Evolutionary conservation across 2,329 filamentous ascomycete genomes (phyloP).

Genomic region (Apiospora arundinis): DNA sequence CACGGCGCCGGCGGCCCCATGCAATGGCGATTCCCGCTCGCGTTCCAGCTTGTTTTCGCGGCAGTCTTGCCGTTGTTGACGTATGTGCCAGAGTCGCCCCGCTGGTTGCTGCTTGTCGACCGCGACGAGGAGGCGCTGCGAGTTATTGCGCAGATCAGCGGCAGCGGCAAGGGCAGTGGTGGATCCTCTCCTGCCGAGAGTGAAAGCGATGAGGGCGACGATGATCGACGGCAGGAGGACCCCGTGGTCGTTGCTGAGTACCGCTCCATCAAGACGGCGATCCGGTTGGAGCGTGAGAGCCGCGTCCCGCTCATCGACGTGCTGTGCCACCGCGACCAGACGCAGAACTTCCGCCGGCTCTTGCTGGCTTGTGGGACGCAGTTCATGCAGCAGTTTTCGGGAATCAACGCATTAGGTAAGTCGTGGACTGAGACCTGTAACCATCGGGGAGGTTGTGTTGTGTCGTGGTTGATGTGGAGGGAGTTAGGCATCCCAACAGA

Average conservation of each 20-base stretch:
- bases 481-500: not conserved
- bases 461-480: too few species aligned
- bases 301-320: conserved; percentile 42
- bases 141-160: conserved; percentile 63
- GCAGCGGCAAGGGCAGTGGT: conserved; percentile 32
- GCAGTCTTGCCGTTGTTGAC: conserved; percentile 40
- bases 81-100: conserved; percentile 41
- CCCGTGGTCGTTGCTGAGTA: conserved; percentile 41
- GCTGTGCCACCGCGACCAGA: conserved; percentile 44
- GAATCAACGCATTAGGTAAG: conserved; percentile 45
- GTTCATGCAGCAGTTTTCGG: conserved; percentile 56
- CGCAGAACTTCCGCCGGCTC: conserved; percentile 45
- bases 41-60: conserved; percentile 47
- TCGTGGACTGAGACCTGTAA: not conserved
- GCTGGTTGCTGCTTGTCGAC: conserved; percentile 58
- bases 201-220: conserved; percentile 25
- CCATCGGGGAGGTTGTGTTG: not conserved
- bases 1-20: conserved; percentile 33
- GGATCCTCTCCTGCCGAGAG: conserved; percentile 3
- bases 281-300: conserved; percentile 43
- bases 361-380: conserved; percentile 53
- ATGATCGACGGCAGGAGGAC: conserved; percentile 18
- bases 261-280: conserved; percentile 43
- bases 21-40: conserved; percentile 46
- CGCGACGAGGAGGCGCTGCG: conserved; percentile 50